Evolutionary conservation across 2,329 filamentous ascomycete genomes (phyloP), one percentile per base, ranked within the genome.

Genomic region (Pseudopithomyces chartarum): DNA sequence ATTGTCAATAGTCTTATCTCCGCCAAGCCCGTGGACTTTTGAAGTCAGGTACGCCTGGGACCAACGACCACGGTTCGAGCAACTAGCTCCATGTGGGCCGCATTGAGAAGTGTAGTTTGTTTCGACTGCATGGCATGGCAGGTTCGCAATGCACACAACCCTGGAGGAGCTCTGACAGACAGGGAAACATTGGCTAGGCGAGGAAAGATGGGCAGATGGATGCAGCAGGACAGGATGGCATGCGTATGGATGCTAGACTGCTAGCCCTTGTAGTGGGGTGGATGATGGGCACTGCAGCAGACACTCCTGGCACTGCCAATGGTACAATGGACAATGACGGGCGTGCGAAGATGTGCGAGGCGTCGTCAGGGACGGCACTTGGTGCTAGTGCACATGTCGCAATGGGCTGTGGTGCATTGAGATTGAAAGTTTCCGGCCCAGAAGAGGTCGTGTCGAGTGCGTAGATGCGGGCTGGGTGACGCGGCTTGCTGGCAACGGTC

Each of bases 51-150:
- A 20, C 26, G 33, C n/a, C 33, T 34, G 44, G 44, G 23, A 43
- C 5, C 10, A 11, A 8, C 3, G 32, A 48, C 47, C 47, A 50
- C 34, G 47, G 47, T 50, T 50, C 17, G 12, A 23, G 15, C 20
- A 34, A 17, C 22, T 50, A 50, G 47, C 34, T 50, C 34, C 47
- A 32, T 17, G 32, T 36, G 26, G 26, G 44, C 32, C 34, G 44
- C 44, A 20, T 22, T n/a, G 12, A 13, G 34, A 19, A 50, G 13
- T 29, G 34, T n/a, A 50, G 13, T 40, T 22, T 50, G 17, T 50
- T 50, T 50, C 47, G 47, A 50, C 47, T 32, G 26, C 47, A 50
- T 32, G 12, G 33, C 34, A 50, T 22, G 13, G 8, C 7, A 45
- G 19, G 23, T 13, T 2, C 34, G 34, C 26, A 29, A 4, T 29